A percentile compares a stretch with the other conserved stretches of the same genome.
Evolutionary conservation across 192 early-diverging fungal genomes (phyloP).

Genomic region (Umbelopsis vinacea): DNA sequence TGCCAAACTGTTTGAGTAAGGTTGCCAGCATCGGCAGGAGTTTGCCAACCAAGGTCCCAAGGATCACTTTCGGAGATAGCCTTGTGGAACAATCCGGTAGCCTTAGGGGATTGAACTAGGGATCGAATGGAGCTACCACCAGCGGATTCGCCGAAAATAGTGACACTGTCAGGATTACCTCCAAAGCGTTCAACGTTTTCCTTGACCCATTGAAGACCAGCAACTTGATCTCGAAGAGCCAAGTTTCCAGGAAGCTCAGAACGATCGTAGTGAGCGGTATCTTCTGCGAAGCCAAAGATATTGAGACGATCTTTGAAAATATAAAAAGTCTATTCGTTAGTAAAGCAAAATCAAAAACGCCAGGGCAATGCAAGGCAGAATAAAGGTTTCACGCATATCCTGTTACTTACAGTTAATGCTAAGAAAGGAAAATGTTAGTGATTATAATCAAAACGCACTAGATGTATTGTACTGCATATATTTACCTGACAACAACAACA

Average conservation of each 20-base stretch:
- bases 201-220: conserved; percentile 60
- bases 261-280: neutral
- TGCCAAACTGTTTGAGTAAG: too few relatives aligned
- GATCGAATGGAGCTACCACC: conserved; percentile 40
- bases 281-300: too few relatives aligned
- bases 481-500: conserved; percentile 21
- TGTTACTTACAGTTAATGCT: conserved; percentile 39
- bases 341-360: too few relatives aligned
- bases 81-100: conserved; percentile 40
- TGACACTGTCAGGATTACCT: conserved; percentile 54
- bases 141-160: conserved; percentile 41
- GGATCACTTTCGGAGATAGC: conserved; percentile 31
- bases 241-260: neutral
- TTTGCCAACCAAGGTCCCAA: conserved; percentile 19
- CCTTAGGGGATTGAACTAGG: conserved; percentile 33
- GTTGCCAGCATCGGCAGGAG: too few relatives aligned
- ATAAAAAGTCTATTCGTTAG: too few relatives aligned
- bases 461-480: too few relatives aligned
- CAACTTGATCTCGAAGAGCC: conserved; percentile 54
- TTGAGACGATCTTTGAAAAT: too few relatives aligned
- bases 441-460: conserved; percentile 36
- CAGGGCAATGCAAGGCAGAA: too few relatives aligned
- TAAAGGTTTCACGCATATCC: conserved; percentile 42
- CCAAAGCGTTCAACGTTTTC: conserved; percentile 62
- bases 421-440: conserved; percentile 41